Conservation (phyloP, 345 rosid genomes). For the Reutealis trisperma region DNA sequence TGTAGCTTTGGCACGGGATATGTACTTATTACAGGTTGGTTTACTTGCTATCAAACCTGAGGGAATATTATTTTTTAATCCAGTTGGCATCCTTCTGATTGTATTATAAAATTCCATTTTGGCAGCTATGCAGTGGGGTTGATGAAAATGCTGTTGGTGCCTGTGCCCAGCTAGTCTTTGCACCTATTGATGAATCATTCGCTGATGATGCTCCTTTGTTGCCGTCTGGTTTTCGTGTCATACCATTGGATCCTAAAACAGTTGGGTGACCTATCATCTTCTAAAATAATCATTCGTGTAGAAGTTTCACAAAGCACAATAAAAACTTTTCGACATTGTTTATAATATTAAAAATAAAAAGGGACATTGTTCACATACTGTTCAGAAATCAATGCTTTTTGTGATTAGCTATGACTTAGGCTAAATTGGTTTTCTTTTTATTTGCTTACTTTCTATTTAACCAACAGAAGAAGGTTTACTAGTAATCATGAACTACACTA, state of each 20-base stretch:
- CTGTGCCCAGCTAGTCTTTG: conserved; percentile 96
- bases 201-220: conserved; percentile 96
- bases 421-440: too few relatives aligned
- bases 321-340: neutral
- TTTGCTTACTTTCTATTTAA: too few relatives aligned
- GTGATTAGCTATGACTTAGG: too few relatives aligned
- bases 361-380: neutral
- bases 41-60: neutral
- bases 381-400: neutral
- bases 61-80: neutral
- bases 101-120: neutral
- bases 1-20: conserved; percentile 79
- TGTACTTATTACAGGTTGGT: conserved; percentile 88
- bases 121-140: conserved; percentile 82
- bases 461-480: too few relatives aligned
- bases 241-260: conserved; percentile 81
- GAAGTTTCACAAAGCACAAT: neutral
- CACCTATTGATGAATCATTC: conserved; percentile 92
- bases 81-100: neutral
- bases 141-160: conserved; percentile 89
- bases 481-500: too few relatives aligned
- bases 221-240: conserved; percentile 92
- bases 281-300: neutral
- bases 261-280: conserved; percentile 37
- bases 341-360: too few relatives aligned